Evolutionary conservation across 305 asterid genomes (phyloP), one percentile per base, ranked within the genome.

Genomic region (Fraxinus dipetala): DNA sequence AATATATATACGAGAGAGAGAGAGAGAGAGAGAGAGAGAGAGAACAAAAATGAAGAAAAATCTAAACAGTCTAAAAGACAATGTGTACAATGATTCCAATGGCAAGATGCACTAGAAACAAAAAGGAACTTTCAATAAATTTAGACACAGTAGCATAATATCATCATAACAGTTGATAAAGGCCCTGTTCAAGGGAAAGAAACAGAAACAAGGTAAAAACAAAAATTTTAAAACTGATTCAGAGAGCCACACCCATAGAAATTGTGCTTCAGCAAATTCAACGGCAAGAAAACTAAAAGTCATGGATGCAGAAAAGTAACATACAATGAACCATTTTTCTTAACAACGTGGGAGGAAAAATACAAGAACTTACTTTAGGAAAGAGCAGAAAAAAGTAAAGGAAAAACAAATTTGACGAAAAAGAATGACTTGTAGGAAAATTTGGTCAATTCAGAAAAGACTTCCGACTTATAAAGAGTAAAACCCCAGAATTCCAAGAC

Each of bases 401-500:
- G 51, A n/a, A 79, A 8, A 40, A 18, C 28, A 4, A 61, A 24
- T 2, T 24, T 24, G 72, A 73, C 22, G 72, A 26, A 14, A 31
- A 26, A 76, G 40, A 76, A 43, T 11, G 7, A 26, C 59, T 11
- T 78, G 79, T 45, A 54, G 72, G 9, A 24, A 45, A 81, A 61
- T 72, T 80, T 77, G 38, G 85, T 31, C 81, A 79, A 79, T 77
- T 26, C 28, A 36, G 79, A 38, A 78, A 6, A 73, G 78, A 20
- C 75, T 51, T 73, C 56, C n/a, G 35, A 75, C 26, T 32, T 48
- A 72, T 6, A 14, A 77, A 24, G 69, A 81, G 18, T 10, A 28
- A 70, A 77, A 79, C 74, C 82, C 77, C 24, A 31, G 79, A 82
- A 45, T 7, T 75, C 72, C 87, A 80, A 24, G 36, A 22, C 20